Base-by-base conservation (phyloP, 1,284 basidiomycete species). In the Cutaneotrichosporon curvatum region DNA sequence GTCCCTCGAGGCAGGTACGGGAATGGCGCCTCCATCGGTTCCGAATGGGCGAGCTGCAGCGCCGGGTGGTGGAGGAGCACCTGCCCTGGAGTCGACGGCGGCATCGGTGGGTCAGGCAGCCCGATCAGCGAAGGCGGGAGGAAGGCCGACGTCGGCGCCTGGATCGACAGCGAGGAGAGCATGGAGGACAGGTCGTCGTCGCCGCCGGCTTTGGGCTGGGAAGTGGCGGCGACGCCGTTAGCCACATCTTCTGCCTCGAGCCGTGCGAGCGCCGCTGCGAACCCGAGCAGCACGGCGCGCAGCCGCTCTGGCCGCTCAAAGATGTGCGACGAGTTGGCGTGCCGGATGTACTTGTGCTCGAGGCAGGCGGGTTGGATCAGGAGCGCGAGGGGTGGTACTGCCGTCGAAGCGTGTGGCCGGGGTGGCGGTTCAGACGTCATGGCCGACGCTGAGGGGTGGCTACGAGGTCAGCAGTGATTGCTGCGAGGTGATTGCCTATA, bases 221-320 rank as follows among this genome's bases (percentile, higher is more conserved):
- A n/a, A 9, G 15, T 18, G 16, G 33, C 14, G 16, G 32, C 41
- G 4, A 21, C 22, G 18, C 12, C 25, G 25, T 28, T 28, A 9
- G 37, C n/a, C 4, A 30, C 48, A 33, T 57, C 60, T 32, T 43
- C 56, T 43, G 76, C 75, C 58, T 87, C 83, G 5, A 91, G 71
- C 32, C 83, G 78, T 12, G 87, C 78, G 21, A 85, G 75, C 0
- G 84, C 85, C 4, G 84, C 83, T 2, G 87, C 78, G 5, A 92
- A 75, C 1, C 90, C 90, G 8, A 85, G 61, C 49, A 83, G 81
- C 37, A 92, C 80, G 0, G 89, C 88, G 37, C 82, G 78, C 14
- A 95, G 72, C n/a, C 90, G 80, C 67, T 92, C 85, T 0, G 89
- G 90, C n/a, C 87, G 78, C 65, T 95, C 90, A 18, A 90, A 81